Percentiles rank a stretch among this genome's conserved stretches.
These are phyloP conservation scores for Pleoardoris graminearum DNA, from an alignment of 2,329 filamentous ascomycete genomes.

Conservation along the genomic window DNA sequence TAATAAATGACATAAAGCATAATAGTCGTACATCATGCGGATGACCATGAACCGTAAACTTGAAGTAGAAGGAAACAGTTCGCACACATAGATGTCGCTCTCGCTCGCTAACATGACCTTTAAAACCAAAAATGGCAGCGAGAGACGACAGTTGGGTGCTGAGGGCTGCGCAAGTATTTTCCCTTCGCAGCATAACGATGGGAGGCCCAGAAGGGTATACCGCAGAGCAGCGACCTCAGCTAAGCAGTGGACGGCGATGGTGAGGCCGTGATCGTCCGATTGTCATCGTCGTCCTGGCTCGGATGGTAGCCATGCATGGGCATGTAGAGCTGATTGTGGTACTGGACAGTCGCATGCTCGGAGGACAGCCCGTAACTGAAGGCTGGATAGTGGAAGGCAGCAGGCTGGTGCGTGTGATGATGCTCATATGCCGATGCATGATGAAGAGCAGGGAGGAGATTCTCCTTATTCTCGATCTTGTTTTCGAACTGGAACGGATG, in stretches of 20 bases:
- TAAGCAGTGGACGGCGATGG: constrained; percentile 40
- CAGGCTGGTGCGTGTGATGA: constrained; percentile 27
- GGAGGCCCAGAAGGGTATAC: background rate
- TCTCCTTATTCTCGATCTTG: constrained; percentile 44
- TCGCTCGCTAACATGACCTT: constrained; percentile 15
- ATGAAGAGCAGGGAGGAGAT: constrained; percentile 28
- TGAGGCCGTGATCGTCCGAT: constrained; percentile 42
- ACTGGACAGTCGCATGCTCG: constrained; percentile 34
- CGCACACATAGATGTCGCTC: constrained; percentile 15
- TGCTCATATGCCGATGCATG: constrained; percentile 31
- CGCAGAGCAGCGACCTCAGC: background rate
- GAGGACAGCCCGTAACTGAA: constrained; percentile 35
- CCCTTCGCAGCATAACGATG: background rate
- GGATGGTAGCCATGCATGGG: constrained; percentile 24
- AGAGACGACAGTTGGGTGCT: constrained; percentile 18
- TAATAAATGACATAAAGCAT: constrained; percentile 22
- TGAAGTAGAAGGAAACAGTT: constrained; percentile 10
- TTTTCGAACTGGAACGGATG: constrained; percentile 37
- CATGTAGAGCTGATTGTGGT: constrained; percentile 30
- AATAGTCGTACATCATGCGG: constrained; percentile 14
- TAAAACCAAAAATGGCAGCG: constrained; percentile 29
- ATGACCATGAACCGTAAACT: constrained; percentile 1
- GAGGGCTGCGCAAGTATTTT: background rate
- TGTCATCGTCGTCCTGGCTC: constrained; percentile 34
- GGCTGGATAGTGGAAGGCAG: constrained; percentile 30